These are phyloP conservation scores for Mycena kentingensis DNA, from an alignment of 768 basidiomycete species.

Conservation along the genomic window DNA sequence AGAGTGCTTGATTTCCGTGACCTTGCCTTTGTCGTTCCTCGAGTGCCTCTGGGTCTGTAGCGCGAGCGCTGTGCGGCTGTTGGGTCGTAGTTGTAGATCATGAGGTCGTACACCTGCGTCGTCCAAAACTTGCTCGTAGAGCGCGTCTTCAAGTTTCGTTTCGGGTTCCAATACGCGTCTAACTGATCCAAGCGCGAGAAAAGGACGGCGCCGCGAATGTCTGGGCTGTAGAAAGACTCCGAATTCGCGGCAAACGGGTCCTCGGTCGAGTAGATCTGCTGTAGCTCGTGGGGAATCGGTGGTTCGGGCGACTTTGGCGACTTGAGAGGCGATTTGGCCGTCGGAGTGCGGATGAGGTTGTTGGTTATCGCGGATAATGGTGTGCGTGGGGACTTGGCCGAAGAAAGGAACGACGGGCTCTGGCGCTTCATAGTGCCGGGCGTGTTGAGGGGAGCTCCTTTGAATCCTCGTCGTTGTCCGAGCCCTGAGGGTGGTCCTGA, in stretches of 20 bases:
- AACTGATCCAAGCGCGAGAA: not conserved
- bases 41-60: not conserved
- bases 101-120: conserved; percentile 19
- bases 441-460: conserved; percentile 31
- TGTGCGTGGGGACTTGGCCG: conserved; percentile 26
- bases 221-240: conserved; percentile 12
- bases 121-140: conserved; percentile 11
- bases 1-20: not conserved
- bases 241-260: conserved; percentile 14
- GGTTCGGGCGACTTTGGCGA: conserved; percentile 15
- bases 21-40: not conserved
- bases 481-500: conserved; percentile 28
- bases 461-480: conserved; percentile 35
- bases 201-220: not conserved
- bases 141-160: conserved; percentile 11
- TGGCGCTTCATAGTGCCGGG: conserved; percentile 16
- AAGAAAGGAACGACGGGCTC: conserved; percentile 24
- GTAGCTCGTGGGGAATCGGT: conserved; percentile 11
- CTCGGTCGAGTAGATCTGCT: conserved; percentile 11
- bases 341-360: conserved; percentile 28
- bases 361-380: conserved; percentile 28
- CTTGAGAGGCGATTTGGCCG: conserved; percentile 17
- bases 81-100: conserved; percentile 15
- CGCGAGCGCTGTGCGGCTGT: not conserved
- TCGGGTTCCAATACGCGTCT: not conserved